These are phyloP conservation scores for Leccinum variicolor DNA, from an alignment of 768 basidiomycete genomes.

Conservation along the genomic window DNA sequence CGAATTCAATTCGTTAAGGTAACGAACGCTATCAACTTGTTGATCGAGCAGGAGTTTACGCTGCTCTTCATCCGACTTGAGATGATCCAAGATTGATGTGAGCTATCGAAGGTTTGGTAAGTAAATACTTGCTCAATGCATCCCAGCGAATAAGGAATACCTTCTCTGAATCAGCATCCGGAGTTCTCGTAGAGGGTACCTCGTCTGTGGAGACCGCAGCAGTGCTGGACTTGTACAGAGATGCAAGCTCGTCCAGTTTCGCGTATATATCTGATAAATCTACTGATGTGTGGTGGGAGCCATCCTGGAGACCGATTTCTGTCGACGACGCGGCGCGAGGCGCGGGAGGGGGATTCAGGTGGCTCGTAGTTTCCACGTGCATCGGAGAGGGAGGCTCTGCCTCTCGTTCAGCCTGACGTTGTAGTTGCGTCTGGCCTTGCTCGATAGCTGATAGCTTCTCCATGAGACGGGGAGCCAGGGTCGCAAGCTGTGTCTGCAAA, in stretches of 20 bases:
- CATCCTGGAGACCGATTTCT: neutral
- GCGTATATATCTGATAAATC: constrained; percentile 31
- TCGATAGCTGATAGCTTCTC: constrained; percentile 32
- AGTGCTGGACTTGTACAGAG: constrained; percentile 13
- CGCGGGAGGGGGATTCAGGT: constrained; percentile 14
- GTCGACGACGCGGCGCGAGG: neutral
- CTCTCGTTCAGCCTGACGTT: constrained; percentile 13
- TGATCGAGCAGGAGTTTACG: constrained; percentile 53
- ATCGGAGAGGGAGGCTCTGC: neutral
- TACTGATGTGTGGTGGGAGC: neutral
- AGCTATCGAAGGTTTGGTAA: constrained; percentile 26
- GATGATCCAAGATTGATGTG: constrained; percentile 43
- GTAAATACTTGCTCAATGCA: neutral
- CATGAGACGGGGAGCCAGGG: constrained; percentile 35
- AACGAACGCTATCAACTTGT: constrained; percentile 72
- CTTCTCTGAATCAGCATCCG: constrained; percentile 16
- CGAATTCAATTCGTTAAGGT: constrained; percentile 73
- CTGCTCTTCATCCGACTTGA: constrained; percentile 47
- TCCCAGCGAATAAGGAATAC: constrained; percentile 3
- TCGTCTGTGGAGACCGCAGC: neutral
- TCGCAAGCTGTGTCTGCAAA: constrained; percentile 37
- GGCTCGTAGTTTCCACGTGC: constrained; percentile 1
- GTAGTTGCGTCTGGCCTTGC: constrained; percentile 20
- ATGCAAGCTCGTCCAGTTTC: constrained; percentile 39
- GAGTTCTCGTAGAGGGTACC: neutral